Percentiles rank a stretch among this genome's conserved stretches.
phyloP scores from a whole-genome alignment of 2,329 filamentous ascomycete species.

The Fusarium multiceps region DNA sequence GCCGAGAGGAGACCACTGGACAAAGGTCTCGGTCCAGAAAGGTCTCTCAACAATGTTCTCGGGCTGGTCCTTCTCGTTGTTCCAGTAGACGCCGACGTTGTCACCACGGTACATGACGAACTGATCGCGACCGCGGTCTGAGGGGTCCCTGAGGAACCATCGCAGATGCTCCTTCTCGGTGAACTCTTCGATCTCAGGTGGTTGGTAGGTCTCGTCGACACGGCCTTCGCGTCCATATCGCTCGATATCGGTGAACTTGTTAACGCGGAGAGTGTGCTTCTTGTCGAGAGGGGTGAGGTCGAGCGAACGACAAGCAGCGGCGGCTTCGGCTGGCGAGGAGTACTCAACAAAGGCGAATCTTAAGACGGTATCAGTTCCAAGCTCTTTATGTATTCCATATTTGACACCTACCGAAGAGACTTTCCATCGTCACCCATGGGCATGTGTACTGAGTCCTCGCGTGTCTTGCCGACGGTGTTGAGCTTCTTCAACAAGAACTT shows the following conservation, averaged over 20 bases:
- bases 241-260: slow-evolving; percentile 98
- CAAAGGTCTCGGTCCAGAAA: slow-evolving; percentile 98
- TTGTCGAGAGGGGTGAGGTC: slow-evolving; percentile 92
- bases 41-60: slow-evolving; percentile 91
- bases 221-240: slow-evolving; percentile 94
- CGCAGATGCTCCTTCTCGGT: slow-evolving; percentile 92
- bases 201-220: slow-evolving; percentile 88
- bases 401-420: slow-evolving; percentile 78
- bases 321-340: slow-evolving; percentile 87
- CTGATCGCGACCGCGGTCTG: slow-evolving; percentile 87
- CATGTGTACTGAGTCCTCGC: slow-evolving; percentile 92
- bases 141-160: slow-evolving; percentile 88
- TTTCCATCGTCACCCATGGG: slow-evolving; percentile 87
- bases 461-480: slow-evolving; percentile 83
- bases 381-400: not conserved
- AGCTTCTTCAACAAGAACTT: slow-evolving; percentile 97
- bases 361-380: slow-evolving; percentile 30
- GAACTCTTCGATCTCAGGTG: slow-evolving; percentile 86
- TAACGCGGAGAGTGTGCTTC: slow-evolving; percentile 93
- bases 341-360: slow-evolving; percentile 99
- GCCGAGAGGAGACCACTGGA: slow-evolving; percentile 96
- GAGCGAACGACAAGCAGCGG: slow-evolving; percentile 88
- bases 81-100: slow-evolving; percentile 95
- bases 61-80: slow-evolving; percentile 91
- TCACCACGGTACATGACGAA: slow-evolving; percentile 95